Evolutionary conservation across 805 yeast genomes (phyloP).

Genomic region (Hanseniaspora guilliermondii): DNA sequence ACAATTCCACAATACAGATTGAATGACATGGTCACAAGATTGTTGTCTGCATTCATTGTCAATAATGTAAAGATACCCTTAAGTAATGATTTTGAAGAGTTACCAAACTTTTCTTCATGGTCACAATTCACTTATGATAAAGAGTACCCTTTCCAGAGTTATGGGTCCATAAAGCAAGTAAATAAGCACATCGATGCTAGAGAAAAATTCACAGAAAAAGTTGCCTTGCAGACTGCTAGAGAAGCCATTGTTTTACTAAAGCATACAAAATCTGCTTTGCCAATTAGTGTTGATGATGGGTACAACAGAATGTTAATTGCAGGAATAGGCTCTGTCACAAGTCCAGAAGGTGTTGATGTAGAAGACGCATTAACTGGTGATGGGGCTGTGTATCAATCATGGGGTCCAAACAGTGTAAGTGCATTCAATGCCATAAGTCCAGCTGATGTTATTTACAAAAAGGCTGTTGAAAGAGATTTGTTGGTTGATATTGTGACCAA

Average conservation of each 20-base stretch:
- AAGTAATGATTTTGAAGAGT: constrained; percentile 32
- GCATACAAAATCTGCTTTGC: constrained; percentile 40
- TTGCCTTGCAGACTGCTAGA: constrained; percentile 41
- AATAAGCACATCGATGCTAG: constrained; percentile 47
- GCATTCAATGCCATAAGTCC: constrained; percentile 49
- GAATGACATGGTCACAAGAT: constrained; percentile 51
- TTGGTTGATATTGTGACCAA: constrained; percentile 35
- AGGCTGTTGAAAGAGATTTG: constrained; percentile 37
- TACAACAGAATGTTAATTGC: constrained; percentile 34
- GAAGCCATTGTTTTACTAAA: constrained; percentile 48
- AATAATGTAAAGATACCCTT: constrained; percentile 28
- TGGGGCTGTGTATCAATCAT: constrained; percentile 47
- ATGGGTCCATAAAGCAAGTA: constrained; percentile 41
- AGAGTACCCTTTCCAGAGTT: constrained; percentile 40
- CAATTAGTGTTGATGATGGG: constrained; percentile 36
- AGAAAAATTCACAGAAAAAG: constrained; percentile 35
- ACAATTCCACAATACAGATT: constrained; percentile 42
- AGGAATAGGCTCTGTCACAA: constrained; percentile 42
- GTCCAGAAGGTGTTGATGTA: constrained; percentile 41
- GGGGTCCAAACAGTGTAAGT: constrained; percentile 54
- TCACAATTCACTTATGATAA: constrained; percentile 44
- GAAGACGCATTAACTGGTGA: constrained; percentile 40
- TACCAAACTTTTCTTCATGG: constrained; percentile 49
- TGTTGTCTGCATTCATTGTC: constrained; percentile 45
- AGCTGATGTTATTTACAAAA: constrained; percentile 39